Conservation (phyloP, 2,329 filamentous ascomycete genomes). For the Colletotrichum sp. region DNA sequence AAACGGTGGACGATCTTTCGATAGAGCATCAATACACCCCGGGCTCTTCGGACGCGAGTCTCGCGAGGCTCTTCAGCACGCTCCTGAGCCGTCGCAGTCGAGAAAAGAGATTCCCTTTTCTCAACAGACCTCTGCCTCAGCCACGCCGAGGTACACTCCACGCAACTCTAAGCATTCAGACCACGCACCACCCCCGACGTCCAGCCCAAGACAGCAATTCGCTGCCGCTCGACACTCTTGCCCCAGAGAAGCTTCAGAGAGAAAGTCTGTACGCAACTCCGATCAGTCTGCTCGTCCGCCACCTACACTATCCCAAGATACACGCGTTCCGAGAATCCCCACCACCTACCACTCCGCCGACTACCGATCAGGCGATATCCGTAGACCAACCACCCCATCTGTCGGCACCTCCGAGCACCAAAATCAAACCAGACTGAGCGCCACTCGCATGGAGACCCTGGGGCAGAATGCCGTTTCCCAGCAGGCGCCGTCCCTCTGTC, state of each 20-base stretch:
- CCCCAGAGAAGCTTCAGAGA: not conserved
- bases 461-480: not conserved
- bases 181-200: not conserved
- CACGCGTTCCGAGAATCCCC: not conserved
- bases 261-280: not conserved
- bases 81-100: not conserved
- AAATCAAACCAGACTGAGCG: not conserved
- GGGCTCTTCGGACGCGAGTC: not conserved
- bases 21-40: not conserved
- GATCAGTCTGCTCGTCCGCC: not conserved
- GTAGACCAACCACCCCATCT: not conserved
- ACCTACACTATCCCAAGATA: not conserved
- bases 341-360: not conserved
- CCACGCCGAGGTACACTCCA: not conserved
- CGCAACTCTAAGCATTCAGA: not conserved
- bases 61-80: not conserved
- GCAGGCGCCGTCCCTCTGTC: not conserved
- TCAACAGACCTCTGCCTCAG: not conserved
- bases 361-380: not conserved
- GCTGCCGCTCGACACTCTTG: not conserved
- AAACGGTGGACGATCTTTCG: not conserved
- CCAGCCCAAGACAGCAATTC: not conserved
- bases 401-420: not conserved
- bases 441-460: not conserved
- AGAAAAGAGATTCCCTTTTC: not conserved